These are phyloP conservation scores for Leersia perrieri DNA, from an alignment of 176 grass and related monocot species.

Conservation along the genomic window DNA sequence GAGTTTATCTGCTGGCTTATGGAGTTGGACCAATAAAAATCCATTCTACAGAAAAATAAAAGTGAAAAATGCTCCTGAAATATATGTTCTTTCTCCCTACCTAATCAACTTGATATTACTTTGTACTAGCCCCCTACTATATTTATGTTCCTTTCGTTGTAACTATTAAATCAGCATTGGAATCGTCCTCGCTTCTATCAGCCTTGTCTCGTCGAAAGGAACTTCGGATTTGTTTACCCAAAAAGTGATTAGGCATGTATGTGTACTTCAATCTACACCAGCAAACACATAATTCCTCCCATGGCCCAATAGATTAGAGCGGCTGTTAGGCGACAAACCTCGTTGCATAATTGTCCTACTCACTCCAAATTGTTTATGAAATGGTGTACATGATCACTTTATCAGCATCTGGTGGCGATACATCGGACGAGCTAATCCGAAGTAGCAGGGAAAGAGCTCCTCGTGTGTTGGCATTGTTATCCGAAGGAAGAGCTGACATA, in stretches of 20 bases:
- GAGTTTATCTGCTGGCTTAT: neutral
- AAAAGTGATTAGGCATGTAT: neutral
- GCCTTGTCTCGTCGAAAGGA: neutral
- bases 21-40: neutral
- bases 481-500: neutral
- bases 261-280: neutral
- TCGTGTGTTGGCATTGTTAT: constrained; percentile 15
- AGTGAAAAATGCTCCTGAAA: neutral
- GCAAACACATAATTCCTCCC: neutral
- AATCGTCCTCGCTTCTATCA: neutral
- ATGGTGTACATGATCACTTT: neutral
- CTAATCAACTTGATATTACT: neutral
- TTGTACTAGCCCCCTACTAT: neutral
- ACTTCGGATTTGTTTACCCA: neutral
- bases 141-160: constrained; percentile 1
- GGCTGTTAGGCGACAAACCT: constrained; percentile 25
- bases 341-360: constrained; percentile 24
- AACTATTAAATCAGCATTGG: neutral
- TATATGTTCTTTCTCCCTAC: neutral
- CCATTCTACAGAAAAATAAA: neutral
- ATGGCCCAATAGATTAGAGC: neutral
- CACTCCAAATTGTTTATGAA: constrained; percentile 25
- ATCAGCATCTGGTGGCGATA: constrained; percentile 28
- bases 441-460: constrained; percentile 31
- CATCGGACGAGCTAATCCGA: constrained; percentile 35